A percentile compares a stretch with the other conserved stretches of the same genome.
phyloP scores from a whole-genome alignment of 169 alveolate genomes.

The Cryptosporidium sp. region DNA sequence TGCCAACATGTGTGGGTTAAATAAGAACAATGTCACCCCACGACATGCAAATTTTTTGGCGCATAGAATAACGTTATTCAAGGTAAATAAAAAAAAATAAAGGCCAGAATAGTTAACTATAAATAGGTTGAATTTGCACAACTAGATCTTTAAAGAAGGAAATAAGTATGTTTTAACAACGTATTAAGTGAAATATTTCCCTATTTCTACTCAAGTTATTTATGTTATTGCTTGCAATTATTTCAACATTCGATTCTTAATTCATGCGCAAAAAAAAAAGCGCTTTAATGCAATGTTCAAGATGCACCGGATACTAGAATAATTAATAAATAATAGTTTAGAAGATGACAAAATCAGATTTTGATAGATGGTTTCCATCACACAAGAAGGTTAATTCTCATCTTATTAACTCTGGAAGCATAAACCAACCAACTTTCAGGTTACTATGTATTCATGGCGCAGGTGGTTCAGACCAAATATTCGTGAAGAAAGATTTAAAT shows the following conservation, averaged over 20 bases:
- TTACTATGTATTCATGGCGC: slow-evolving; percentile 72
- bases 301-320: neutral
- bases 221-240: too few relatives aligned
- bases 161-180: neutral
- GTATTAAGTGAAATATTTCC: neutral
- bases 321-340: neutral
- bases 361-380: slow-evolving; percentile 69
- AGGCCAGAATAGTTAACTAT: neutral
- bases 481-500: slow-evolving; percentile 25
- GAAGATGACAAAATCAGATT: slow-evolving; percentile 28
- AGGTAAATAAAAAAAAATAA: neutral
- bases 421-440: slow-evolving; percentile 18
- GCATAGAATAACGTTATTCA: neutral
- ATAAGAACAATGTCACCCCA: slow-evolving; percentile 62
- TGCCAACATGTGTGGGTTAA: slow-evolving; percentile 64
- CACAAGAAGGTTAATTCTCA: slow-evolving; percentile 33
- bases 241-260: neutral
- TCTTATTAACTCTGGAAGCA: neutral
- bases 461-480: slow-evolving; percentile 70
- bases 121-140: neutral
- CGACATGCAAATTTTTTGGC: slow-evolving; percentile 55
- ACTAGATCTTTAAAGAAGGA: neutral
- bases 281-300: neutral
- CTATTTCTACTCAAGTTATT: neutral
- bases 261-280: neutral